Percentiles rank a stretch among this genome's conserved stretches.
Conservation (phyloP, 2,329 filamentous ascomycete species). For the Rachicladosporium sp. region DNA sequence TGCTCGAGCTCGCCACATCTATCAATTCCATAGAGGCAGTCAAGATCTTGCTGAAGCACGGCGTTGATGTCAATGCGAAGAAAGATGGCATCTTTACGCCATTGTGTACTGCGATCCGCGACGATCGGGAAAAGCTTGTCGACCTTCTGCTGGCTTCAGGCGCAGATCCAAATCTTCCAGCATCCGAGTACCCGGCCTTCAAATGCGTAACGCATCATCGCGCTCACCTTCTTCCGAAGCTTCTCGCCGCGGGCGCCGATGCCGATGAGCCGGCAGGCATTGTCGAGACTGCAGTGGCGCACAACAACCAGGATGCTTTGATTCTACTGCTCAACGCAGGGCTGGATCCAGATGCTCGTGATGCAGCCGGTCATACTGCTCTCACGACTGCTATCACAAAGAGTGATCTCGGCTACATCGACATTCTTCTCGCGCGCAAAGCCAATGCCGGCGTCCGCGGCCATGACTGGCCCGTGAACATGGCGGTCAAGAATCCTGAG, state of each 20-base stretch:
- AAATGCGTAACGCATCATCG: constrained; percentile 57
- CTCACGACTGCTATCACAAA: constrained; percentile 55
- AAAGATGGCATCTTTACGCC: constrained; percentile 56
- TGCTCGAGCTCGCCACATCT: constrained; percentile 52
- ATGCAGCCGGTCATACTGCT: constrained; percentile 45
- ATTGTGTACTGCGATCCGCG: constrained; percentile 55
- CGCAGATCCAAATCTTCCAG: constrained; percentile 42
- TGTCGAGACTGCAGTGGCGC: constrained; percentile 50
- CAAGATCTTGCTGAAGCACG: constrained; percentile 48
- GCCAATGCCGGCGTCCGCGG: constrained; percentile 52
- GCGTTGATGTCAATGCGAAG: constrained; percentile 49
- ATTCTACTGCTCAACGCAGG: constrained; percentile 49
- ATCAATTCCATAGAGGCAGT: constrained; percentile 51
- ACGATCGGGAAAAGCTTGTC: constrained; percentile 51
- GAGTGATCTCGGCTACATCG: constrained; percentile 46
- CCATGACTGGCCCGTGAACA: constrained; percentile 58
- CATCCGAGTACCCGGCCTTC: constrained; percentile 53
- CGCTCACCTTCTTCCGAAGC: constrained; percentile 45
- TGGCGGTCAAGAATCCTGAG: constrained; percentile 50
- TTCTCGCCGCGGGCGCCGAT: constrained; percentile 49
- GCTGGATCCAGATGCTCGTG: constrained; percentile 48
- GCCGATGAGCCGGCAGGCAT: constrained; percentile 51
- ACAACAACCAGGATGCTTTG: constrained; percentile 49
- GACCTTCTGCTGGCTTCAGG: constrained; percentile 43
- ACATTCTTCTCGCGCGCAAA: constrained; percentile 44